Evolutionary conservation across 495 filamentous ascomycete species (phyloP), one percentile per base, ranked within the genome.

Genomic region (Glarea lozoyensis): DNA sequence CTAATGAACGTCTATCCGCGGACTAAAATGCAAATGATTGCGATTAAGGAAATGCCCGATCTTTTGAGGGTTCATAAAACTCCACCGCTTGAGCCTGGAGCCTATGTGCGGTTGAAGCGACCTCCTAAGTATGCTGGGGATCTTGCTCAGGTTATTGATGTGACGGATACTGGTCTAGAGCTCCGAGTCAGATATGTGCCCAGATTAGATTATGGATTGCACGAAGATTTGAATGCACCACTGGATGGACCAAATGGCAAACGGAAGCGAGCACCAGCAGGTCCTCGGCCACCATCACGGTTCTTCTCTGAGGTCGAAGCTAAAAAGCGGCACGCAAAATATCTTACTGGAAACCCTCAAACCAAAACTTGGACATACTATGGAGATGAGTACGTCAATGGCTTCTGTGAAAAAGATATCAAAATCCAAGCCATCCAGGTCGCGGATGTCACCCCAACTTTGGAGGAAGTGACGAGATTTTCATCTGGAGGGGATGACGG

Each of bases 31-130:
- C 73, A 86, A 25, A 62, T 95, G 24, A 85, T 97, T 32, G 86
- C 89, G n/a, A 86, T 97, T 52, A 89, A 89, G 60, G 93, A 99
- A 62, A 93, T 95, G 82, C 89, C 93, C 0, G 92, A 96, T 61
- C 78, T 99, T 7, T 65, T 99, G n/a, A 77, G 86, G 19, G 86
- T 89, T 21, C 76, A 75, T 21, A 95, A 94, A 65, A 87, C 79
- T 0, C 83, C 88, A 38, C 80, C 81, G n/a, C 68, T 99, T 21
- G 72, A 86, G 42, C 85, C 85, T 22, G 90, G 89, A 46, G 82
- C 81, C 24, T 99, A 90, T 77, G 90, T 97, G 35, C 86, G 93
- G 38, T 76, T 96, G 46, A 83, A 79, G 61, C 79, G 84, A 35
- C 73, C 73, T 3, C 78, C 82, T 9, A 85, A 88, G 55, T 94